Base-by-base conservation (phyloP, 2,329 filamentous ascomycete genomes). In the Knufia fluminis region DNA sequence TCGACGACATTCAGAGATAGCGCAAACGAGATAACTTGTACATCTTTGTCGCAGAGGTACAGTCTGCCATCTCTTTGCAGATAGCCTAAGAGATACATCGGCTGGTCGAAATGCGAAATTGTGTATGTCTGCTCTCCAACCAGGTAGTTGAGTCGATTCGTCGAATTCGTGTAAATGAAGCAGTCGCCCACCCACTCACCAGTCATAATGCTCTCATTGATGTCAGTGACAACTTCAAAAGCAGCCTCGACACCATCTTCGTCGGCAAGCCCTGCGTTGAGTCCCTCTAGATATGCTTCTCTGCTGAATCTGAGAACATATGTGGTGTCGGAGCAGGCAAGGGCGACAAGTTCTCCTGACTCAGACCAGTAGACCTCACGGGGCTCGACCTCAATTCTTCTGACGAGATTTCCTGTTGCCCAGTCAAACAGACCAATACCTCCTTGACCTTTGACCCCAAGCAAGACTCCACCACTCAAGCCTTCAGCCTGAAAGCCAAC, bases 171-270 rank as follows among this genome's bases (percentile, higher is more conserved):
- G 77, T 97, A 98, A 66, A 97, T 90, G 76, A 98, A 95, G 73
- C 91, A 95, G 71, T 98, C 92, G 54, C 92, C 92, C 50, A 98
- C 86, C 92, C 92, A 98, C 71, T 94, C 86, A 59, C 91, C 92
- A 17, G 91, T 96, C 57, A 87, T 85, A 46, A 97, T 89, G 56
- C 78, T 86, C 71, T 97, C 92, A 64, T 85, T 91, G 63, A 96
- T 89, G 65, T 97, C 92, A 20, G 90, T 95, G 48, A 97, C 86
- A 23, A 97, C 86, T 64, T 97, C 92, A 59, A 98, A 96, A 4
- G 92, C 92, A 20, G 90, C 79, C 72, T 98, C 92, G 4, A 96
- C 91, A 50, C 92, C 92, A 66, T 96, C 91, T 58, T 84, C 81
- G 50, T 97, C 91, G 6, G 88, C 82, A 59, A 89, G 77, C 2